Evolutionary conservation across 108 stramenopile species (phyloP).

Genomic region (Nitzschia palea): DNA sequence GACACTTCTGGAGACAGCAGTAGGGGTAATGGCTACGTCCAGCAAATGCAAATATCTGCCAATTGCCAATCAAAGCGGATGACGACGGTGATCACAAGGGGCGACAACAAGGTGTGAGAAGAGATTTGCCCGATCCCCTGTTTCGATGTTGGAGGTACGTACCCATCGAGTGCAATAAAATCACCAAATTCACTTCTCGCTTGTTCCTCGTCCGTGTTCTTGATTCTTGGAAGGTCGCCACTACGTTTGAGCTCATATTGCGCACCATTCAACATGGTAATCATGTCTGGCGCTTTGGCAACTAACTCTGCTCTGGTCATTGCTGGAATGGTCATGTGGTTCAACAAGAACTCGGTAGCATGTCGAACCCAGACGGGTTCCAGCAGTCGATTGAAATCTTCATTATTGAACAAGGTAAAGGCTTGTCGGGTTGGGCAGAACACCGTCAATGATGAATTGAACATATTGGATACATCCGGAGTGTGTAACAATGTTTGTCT

Average conservation of each 20-base stretch:
- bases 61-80: too few species aligned
- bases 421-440: slow-evolving; percentile 38
- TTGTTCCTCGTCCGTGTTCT: slow-evolving; percentile 27
- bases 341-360: slow-evolving; percentile 32
- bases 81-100: too few species aligned
- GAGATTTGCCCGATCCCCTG: too few species aligned
- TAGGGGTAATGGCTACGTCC: slow-evolving; percentile 27
- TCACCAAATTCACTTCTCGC: slow-evolving; percentile 35
- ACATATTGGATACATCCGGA: slow-evolving; percentile 16
- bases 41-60: slow-evolving; percentile 31
- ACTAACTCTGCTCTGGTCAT: slow-evolving; percentile 21
- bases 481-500: slow-evolving; percentile 5
- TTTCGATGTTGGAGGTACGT: too few species aligned
- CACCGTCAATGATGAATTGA: slow-evolving; percentile 24
- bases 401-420: slow-evolving; percentile 37
- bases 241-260: slow-evolving; percentile 27
- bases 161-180: slow-evolving; percentile 37
- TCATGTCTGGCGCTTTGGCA: slow-evolving; percentile 16
- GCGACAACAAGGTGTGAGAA: too few species aligned
- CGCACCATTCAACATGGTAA: slow-evolving; percentile 36
- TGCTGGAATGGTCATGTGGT: slow-evolving; percentile 22
- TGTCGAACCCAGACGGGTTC: slow-evolving; percentile 38
- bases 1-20: slow-evolving; percentile 27
- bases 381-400: slow-evolving; percentile 32
- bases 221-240: slow-evolving; percentile 28